Percentiles rank a stretch among this genome's conserved stretches.
phyloP scores from a whole-genome alignment of 2,329 filamentous ascomycete species.

The Drechslerella coelobrocha region DNA sequence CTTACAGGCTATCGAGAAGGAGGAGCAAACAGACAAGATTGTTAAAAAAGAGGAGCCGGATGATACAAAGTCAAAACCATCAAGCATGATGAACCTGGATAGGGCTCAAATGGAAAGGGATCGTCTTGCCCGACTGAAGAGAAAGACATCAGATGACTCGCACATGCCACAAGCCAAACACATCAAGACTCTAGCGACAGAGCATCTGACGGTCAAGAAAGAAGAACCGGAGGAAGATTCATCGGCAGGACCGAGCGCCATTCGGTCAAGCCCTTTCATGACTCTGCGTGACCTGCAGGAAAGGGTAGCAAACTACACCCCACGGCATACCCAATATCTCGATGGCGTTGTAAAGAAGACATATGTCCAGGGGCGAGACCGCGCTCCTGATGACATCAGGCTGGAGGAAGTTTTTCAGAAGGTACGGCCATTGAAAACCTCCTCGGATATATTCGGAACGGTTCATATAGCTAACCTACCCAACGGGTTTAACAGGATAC shows the following conservation, averaged over 20 bases:
- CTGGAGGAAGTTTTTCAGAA: conserved; percentile 86
- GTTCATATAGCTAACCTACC: conserved; percentile 15
- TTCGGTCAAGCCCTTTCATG: conserved; percentile 30
- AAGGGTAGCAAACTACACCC: conserved; percentile 44
- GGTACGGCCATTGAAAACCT: conserved; percentile 20
- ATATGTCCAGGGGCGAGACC: conserved; percentile 69
- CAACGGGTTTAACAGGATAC: conserved; percentile 58
- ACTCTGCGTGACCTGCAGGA: conserved; percentile 30
- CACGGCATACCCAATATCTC: conserved; percentile 60
- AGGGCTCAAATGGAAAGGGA: conserved; percentile 86
- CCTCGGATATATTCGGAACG: conserved; percentile 6
- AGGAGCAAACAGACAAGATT: background rate
- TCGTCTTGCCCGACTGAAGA: conserved; percentile 70
- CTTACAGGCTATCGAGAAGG: conserved; percentile 15
- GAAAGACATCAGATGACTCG: conserved; percentile 53
- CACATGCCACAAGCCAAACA: conserved; percentile 59
- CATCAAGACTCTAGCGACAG: conserved; percentile 28
- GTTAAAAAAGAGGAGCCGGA: conserved; percentile 14
- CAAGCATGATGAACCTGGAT: conserved; percentile 64
- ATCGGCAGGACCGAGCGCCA: conserved; percentile 51
- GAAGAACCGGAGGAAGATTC: conserved; percentile 22
- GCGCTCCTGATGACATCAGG: conserved; percentile 75
- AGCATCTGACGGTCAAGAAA: conserved; percentile 23
- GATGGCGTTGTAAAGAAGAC: conserved; percentile 80
- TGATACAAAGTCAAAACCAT: conserved; percentile 19